A percentile compares a stretch with the other conserved stretches of the same genome.
phyloP scores from a whole-genome alignment of 1,284 basidiomycete genomes.

The Gymnopus androsaceus region DNA sequence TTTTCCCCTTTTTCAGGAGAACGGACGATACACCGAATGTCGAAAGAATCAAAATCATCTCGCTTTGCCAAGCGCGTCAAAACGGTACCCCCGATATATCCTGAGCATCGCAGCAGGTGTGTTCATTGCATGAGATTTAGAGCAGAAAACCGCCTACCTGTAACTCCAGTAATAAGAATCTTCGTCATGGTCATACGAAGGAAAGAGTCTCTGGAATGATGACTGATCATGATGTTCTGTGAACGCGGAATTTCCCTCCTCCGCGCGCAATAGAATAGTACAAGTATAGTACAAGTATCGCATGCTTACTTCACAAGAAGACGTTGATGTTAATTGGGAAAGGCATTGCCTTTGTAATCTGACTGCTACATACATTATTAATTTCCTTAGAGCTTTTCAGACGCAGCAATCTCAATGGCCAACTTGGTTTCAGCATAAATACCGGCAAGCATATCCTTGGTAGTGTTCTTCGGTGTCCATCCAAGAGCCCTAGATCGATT shows the following conservation, averaged over 20 bases:
- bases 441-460: constrained; percentile 30
- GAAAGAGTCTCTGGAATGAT: too few species aligned
- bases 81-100: constrained; percentile 45
- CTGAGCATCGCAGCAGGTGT: constrained; percentile 22
- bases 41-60: constrained; percentile 34
- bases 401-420: neutral
- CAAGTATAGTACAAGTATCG: too few species aligned
- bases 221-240: too few species aligned
- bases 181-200: constrained; percentile 12
- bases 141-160: too few species aligned
- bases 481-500: constrained; percentile 44
- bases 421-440: constrained; percentile 27
- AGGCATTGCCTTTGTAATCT: too few species aligned
- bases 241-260: too few species aligned
- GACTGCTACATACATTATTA: too few species aligned
- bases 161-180: constrained; percentile 17
- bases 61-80: constrained; percentile 41
- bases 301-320: too few species aligned
- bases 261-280: too few species aligned
- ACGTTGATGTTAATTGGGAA: too few species aligned
- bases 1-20: constrained; percentile 41
- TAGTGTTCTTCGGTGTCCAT: constrained; percentile 35
- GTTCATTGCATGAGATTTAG: neutral
- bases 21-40: constrained; percentile 44
- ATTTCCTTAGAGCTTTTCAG: neutral